Percentiles rank a stretch among this genome's conserved stretches.
phyloP scores from a whole-genome alignment of 164 flowering plant genomes.

The Magnolia officinalis region DNA sequence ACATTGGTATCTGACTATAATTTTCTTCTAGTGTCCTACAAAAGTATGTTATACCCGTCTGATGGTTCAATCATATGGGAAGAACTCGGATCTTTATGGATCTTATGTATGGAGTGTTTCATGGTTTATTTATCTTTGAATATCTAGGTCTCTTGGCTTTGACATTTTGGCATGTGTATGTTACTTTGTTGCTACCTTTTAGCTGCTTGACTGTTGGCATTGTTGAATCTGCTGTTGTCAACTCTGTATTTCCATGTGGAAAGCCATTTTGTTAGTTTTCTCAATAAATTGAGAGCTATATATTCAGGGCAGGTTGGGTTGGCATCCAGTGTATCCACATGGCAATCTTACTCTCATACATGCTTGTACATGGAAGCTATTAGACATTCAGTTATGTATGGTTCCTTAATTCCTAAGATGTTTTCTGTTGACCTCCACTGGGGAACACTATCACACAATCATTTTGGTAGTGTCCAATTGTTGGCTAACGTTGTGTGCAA shows the following conservation, averaged over 20 bases:
- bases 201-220: constrained; percentile 3
- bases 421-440: too few species aligned
- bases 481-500: too few species aligned
- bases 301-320: not conserved
- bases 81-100: not conserved
- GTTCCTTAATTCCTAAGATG: too few species aligned
- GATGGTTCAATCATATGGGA: not conserved
- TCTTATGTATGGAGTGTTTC: too few species aligned
- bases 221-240: not conserved
- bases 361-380: not conserved
- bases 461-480: too few species aligned
- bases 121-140: not conserved
- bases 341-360: not conserved
- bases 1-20: not conserved
- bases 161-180: not conserved
- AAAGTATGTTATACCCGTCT: not conserved
- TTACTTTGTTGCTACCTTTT: not conserved
- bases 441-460: too few species aligned
- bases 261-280: not conserved
- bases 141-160: not conserved
- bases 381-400: too few species aligned
- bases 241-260: not conserved
- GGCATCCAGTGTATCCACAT: not conserved
- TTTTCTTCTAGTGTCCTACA: not conserved
- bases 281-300: not conserved